Percentiles rank a stretch among this genome's conserved stretches.
phyloP scores from a whole-genome alignment of 371 early-diverging fungal genomes.

The Mucor mucedo region DNA sequence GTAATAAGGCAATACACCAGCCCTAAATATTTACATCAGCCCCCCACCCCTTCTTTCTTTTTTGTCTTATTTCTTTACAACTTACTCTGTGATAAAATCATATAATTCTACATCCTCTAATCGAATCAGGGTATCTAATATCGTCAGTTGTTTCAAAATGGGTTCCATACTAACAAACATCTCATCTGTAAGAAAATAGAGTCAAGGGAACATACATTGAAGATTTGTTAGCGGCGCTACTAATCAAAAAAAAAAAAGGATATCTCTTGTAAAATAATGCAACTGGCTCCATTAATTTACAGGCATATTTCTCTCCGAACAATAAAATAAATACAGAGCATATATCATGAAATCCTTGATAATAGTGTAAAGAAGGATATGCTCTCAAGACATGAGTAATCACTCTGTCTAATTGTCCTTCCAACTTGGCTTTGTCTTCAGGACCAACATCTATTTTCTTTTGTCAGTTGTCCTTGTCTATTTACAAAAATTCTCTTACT shows the following conservation, averaged over 20 bases:
- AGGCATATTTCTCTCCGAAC: slow-evolving; percentile 59
- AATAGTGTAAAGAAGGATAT: slow-evolving; percentile 68
- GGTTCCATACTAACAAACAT: slow-evolving; percentile 66
- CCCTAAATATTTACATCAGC: slow-evolving; percentile 30
- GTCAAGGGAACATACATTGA: slow-evolving; percentile 10
- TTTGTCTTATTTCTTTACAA: not conserved
- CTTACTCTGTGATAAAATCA: slow-evolving; percentile 56
- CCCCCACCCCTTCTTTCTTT: not conserved
- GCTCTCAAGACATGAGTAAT: slow-evolving; percentile 57
- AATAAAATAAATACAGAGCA: slow-evolving; percentile 63
- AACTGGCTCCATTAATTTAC: slow-evolving; percentile 53
- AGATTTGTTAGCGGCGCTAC: not conserved
- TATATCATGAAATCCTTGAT: slow-evolving; percentile 82
- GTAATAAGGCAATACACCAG: slow-evolving; percentile 78
- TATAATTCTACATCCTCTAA: slow-evolving; percentile 56
- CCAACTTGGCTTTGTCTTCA: slow-evolving; percentile 38
- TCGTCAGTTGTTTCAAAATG: slow-evolving; percentile 58
- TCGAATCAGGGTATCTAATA: slow-evolving; percentile 58
- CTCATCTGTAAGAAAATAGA: slow-evolving; percentile 53
- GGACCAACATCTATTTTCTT: not conserved
- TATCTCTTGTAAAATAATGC: slow-evolving; percentile 68
- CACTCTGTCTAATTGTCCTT: slow-evolving; percentile 50
- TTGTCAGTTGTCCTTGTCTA: not conserved
- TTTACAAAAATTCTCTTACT: slow-evolving; percentile 19
- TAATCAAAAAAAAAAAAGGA: slow-evolving; percentile 38